These are phyloP conservation scores for Penicillium sp. DNA, from an alignment of 2,329 filamentous ascomycete species.

Conservation along the genomic window DNA sequence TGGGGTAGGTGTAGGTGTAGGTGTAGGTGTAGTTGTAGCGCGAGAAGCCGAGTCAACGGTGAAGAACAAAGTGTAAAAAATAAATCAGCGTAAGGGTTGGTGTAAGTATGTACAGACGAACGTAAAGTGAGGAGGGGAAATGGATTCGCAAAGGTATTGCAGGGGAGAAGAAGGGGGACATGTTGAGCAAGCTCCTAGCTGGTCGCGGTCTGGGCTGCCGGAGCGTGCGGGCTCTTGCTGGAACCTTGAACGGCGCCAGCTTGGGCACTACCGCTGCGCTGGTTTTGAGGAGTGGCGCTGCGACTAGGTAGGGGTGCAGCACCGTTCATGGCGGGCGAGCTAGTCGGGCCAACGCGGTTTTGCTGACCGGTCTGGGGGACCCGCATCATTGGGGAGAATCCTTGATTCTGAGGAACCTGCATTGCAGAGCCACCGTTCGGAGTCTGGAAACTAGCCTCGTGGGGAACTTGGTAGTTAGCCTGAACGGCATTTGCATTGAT, in stretches of 20 bases:
- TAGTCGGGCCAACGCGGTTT: slow-evolving; percentile 40
- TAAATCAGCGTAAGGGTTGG: slow-evolving; percentile 22
- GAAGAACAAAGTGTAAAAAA: slow-evolving; percentile 12
- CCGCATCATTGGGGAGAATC: slow-evolving; percentile 55
- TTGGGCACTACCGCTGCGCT: slow-evolving; percentile 47
- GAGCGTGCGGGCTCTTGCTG: slow-evolving; percentile 45
- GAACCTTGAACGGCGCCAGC: slow-evolving; percentile 38
- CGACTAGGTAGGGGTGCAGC: slow-evolving; percentile 44
- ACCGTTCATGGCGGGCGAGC: slow-evolving; percentile 48
- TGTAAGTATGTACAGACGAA: slow-evolving; percentile 38
- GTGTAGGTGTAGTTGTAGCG: slow-evolving; percentile 11
- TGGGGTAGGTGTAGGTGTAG: slow-evolving; percentile 1
- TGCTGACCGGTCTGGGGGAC: slow-evolving; percentile 50
- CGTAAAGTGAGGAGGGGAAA: slow-evolving; percentile 8
- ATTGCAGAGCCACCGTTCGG: slow-evolving; percentile 39
- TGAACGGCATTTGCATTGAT: slow-evolving; percentile 34
- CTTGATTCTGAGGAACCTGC: slow-evolving; percentile 50
- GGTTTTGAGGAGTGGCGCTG: slow-evolving; percentile 48
- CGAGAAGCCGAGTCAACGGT: slow-evolving; percentile 17
- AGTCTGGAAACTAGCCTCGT: slow-evolving; percentile 40
- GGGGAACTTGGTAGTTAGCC: slow-evolving; percentile 42
- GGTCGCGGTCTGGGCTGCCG: slow-evolving; percentile 43
- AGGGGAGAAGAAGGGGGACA: not conserved
- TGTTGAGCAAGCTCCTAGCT: slow-evolving; percentile 24
- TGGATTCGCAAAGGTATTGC: slow-evolving; percentile 1